Conservation (phyloP, 2,329 filamentous ascomycete genomes). For the Tolypocladium amazonense region DNA sequence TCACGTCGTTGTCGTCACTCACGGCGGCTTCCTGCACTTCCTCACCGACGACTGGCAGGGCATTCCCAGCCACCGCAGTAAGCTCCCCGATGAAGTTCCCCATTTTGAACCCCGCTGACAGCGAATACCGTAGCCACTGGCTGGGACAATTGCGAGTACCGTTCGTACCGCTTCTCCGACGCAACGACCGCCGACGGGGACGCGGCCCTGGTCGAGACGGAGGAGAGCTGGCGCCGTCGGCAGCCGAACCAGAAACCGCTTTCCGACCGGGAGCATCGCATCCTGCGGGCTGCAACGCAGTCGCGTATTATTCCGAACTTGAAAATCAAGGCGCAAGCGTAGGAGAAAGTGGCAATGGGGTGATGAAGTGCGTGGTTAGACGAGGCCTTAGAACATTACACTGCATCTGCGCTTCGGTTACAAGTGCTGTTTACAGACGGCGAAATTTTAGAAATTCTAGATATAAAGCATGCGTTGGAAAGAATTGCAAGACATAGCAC, state of each 20-base stretch:
- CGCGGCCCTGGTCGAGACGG: constrained; percentile 37
- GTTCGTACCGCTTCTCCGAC: constrained; percentile 55
- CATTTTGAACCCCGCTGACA: not conserved
- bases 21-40: constrained; percentile 78
- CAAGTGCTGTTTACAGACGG: not conserved
- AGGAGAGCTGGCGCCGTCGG: constrained; percentile 34
- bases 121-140: constrained; percentile 44
- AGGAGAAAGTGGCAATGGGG: not conserved
- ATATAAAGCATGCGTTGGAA: not conserved
- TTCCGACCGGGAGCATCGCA: constrained; percentile 33
- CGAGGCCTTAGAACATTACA: not conserved
- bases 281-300: constrained; percentile 29
- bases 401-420: not conserved
- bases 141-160: constrained; percentile 65
- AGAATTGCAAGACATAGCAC: not conserved
- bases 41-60: constrained; percentile 73
- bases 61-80: constrained; percentile 30
- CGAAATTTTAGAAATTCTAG: too few species aligned
- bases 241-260: constrained; percentile 28
- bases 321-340: constrained; percentile 16
- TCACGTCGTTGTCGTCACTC: constrained; percentile 67
- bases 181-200: constrained; percentile 35
- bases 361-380: not conserved
- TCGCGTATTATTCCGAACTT: constrained; percentile 23
- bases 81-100: constrained; percentile 5